A percentile compares a stretch with the other conserved stretches of the same genome.
phyloP scores from a whole-genome alignment of 805 yeast genomes.

The Kuraishia borneana region DNA sequence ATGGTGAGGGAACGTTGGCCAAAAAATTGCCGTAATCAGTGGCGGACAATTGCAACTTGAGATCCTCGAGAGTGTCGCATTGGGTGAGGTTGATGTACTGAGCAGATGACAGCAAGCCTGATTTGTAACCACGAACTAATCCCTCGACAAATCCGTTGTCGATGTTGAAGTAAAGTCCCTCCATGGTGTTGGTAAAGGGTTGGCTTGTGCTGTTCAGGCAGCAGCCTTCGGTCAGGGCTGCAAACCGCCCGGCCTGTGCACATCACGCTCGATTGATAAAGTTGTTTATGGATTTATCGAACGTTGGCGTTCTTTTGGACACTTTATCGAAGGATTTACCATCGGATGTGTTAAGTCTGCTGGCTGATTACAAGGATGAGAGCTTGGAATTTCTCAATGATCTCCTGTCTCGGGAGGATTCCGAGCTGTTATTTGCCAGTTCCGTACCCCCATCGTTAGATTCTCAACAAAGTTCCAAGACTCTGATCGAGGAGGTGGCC shows the following conservation, averaged over 20 bases:
- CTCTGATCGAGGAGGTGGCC: slow-evolving; percentile 60
- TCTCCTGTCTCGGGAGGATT: slow-evolving; percentile 36
- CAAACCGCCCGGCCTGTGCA: neutral
- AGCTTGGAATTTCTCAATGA: slow-evolving; percentile 22
- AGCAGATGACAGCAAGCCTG: slow-evolving; percentile 62
- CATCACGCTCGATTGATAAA: neutral
- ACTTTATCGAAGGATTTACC: slow-evolving; percentile 20
- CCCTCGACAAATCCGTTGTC: slow-evolving; percentile 90
- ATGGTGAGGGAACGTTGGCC: slow-evolving; percentile 69
- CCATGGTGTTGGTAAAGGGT: slow-evolving; percentile 46
- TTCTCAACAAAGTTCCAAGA: slow-evolving; percentile 11
- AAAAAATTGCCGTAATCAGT: slow-evolving; percentile 93
- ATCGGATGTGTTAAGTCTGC: slow-evolving; percentile 9
- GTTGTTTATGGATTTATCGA: slow-evolving; percentile 3
- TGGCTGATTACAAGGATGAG: slow-evolving; percentile 24
- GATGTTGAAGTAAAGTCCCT: slow-evolving; percentile 84
- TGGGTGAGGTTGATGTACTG: slow-evolving; percentile 92
- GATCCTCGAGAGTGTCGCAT: slow-evolving; percentile 90
- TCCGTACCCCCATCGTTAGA: slow-evolving; percentile 14
- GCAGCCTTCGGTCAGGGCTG: neutral
- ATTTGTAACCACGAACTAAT: slow-evolving; percentile 86
- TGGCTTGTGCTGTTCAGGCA: neutral
- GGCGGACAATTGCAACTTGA: slow-evolving; percentile 86
- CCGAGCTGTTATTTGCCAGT: slow-evolving; percentile 18
- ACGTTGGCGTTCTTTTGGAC: slow-evolving; percentile 21